phyloP scores from a whole-genome alignment of 148 eudicot genomes.

The Amaranthus palmeri region DNA sequence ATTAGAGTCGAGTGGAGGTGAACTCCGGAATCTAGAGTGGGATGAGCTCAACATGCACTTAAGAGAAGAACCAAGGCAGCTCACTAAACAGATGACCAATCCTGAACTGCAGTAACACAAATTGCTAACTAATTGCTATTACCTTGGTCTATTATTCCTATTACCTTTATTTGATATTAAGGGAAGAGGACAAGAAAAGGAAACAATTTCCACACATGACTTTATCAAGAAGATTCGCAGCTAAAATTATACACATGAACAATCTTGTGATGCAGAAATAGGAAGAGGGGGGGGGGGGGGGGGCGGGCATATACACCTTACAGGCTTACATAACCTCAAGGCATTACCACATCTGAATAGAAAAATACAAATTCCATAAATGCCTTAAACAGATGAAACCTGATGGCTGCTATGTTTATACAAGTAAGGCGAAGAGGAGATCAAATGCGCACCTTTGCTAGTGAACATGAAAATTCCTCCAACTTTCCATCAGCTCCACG shows the following conservation, averaged over 20 bases:
- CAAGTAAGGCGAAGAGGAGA: not conserved
- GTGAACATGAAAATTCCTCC: slow-evolving; percentile 89
- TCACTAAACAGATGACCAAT: not conserved
- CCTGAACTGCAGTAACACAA: not conserved
- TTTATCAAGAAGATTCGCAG: not conserved
- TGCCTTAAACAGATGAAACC: not conserved
- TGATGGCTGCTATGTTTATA: not conserved
- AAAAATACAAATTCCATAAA: not conserved
- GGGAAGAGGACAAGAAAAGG: not conserved
- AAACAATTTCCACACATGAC: not conserved
- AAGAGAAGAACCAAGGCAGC: not conserved
- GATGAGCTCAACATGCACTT: not conserved
- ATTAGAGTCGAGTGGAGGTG: no score
- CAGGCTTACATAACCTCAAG: not conserved
- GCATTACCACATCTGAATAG: not conserved
- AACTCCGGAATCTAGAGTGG: not conserved
- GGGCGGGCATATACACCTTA: not conserved
- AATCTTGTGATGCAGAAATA: not conserved
- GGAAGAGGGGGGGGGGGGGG: no score
- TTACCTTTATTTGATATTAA: not conserved
- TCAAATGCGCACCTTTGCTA: slow-evolving; percentile 60
- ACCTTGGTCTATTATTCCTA: not conserved
- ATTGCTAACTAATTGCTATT: not conserved
- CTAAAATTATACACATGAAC: not conserved
- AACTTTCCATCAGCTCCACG: slow-evolving; percentile 93